Evolutionary conservation across 208 protist species (phyloP), one percentile per base, ranked within the genome.

Genomic region (Leishmania tarentolae): DNA sequence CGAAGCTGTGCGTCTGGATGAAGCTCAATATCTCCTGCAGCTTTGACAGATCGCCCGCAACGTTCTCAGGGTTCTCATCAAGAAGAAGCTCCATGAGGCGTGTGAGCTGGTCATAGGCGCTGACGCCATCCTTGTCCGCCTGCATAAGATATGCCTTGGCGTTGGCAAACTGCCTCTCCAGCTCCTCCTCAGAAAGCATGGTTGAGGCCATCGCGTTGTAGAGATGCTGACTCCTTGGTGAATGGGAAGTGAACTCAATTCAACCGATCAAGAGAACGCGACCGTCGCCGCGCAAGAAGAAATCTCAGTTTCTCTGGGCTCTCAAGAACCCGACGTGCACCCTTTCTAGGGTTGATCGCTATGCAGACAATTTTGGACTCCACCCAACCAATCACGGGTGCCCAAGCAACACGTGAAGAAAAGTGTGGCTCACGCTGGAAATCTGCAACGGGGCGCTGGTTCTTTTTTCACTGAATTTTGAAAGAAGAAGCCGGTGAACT

Each of bases 81-180:
- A 98, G 86, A 31, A 97, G 79, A 37, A 91, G 37, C 82, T 95
- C 90, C 90, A 98, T 95, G 65, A 98, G 79, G 0, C 94, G 88
- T 21, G 91, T 89, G 42, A 98, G 91, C 79, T 98, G 96, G 68
- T 98, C 96, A 86, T 98, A 98, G 31, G 95, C 92, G 77, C 94
- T 98, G 52, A 96, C 87, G 63, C 96, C 96, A 81, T 97, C 93
- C 76, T 91, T 93, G 80, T 96, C 94, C 17, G 92, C 91, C 69
- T 83, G 87, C 94, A 97, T 95, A 35, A 98, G 88, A 79, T 96
- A 97, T 31, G 94, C 90, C 82, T 98, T 98, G 52, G 94, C 91
- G 53, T 87, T 93, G 83, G 89, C 80, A 56, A 98, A 97, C 71
- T 95, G 90, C 24, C 82, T 83, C 70, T 94, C 91, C 71, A 92